Evolutionary conservation across 768 basidiomycete genomes (phyloP).

Genomic region (Trametes coccinea): DNA sequence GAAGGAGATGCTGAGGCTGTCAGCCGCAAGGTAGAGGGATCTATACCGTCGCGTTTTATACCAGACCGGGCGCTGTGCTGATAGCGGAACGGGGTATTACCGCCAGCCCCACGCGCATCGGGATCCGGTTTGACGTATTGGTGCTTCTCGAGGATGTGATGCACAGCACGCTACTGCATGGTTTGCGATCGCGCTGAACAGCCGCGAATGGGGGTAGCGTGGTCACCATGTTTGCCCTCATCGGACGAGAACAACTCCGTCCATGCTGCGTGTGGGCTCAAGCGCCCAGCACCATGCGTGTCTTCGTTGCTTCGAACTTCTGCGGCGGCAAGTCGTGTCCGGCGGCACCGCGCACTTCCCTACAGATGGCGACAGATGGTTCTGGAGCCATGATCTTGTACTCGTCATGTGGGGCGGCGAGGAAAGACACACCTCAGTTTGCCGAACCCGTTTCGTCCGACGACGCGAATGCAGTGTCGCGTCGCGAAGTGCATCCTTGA

Average conservation of each 20-base stretch:
- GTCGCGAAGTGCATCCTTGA: not conserved
- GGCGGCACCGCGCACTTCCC: not conserved
- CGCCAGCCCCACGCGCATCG: not conserved
- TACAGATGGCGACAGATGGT: not conserved
- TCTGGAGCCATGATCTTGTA: not conserved
- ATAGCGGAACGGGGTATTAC: constrained; percentile 5
- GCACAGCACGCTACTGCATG: not conserved
- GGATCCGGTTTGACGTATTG: not conserved
- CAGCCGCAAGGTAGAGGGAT: not conserved
- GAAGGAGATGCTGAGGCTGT: constrained; percentile 2
- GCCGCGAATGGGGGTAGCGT: not conserved
- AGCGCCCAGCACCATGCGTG: constrained; percentile 11
- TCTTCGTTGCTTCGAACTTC: constrained; percentile 9
- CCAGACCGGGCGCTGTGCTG: constrained; percentile 1
- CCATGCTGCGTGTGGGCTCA: constrained; percentile 1
- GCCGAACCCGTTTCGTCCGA: not conserved
- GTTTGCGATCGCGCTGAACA: not conserved
- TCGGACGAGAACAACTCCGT: constrained; percentile 1
- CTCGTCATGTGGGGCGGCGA: not conserved
- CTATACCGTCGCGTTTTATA: constrained; percentile 4
- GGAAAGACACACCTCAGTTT: not conserved
- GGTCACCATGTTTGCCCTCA: not conserved
- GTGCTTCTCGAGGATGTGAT: constrained; percentile 8
- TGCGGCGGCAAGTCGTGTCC: constrained; percentile 1
- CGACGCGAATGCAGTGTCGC: not conserved